Evolutionary conservation across 2,329 filamentous ascomycete genomes (phyloP), one percentile per base, ranked within the genome.

Genomic region (Thermomyces lanuginosus): DNA sequence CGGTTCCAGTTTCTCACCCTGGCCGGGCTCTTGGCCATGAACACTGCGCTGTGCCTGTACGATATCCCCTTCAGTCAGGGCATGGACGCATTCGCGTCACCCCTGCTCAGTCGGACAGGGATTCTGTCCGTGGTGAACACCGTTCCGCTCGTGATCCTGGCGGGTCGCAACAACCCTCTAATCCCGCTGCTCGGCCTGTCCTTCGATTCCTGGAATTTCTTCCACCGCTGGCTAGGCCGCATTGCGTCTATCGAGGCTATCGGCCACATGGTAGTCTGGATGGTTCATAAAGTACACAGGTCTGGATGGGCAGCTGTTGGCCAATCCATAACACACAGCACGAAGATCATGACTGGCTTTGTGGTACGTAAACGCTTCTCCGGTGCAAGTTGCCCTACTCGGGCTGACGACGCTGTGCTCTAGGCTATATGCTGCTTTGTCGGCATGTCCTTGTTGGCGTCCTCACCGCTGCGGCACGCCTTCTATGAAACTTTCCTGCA

Each of bases 401-500:
- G 26, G 16, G 29, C 33, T 41, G 20, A 42, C 25, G 29, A 16
- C 14, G n/a, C 26, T 21, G 24, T 29, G 16, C 16, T 27, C 16
- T 27, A 55, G 53, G 45, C 48, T 30, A 41, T 43, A n/a, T 48
- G 68, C 25, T 64, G 68, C 19, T 67, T 92, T 46, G 41, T 69
- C 21, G 47, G 78, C 22, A 61, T 95, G 23, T 45, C 78, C 28
- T 43, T 92, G 27, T 60, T 76, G 15, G 76, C 82, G 6, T 59
- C 78, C 28, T 86, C 82, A 2, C 76, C 83, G 0, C 47, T 98
- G 27, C 75, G 89, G 34, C 86, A 93, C 52, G 83, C 84, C 20
- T 93, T 92, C 49, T 98, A 98, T 58, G 89, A 98, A 58, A 91
- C 82, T 1, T 98, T 98, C 58, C 66, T 95, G 41, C 81, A 79